Evolutionary conservation across 768 basidiomycete species (phyloP), one percentile per base, ranked within the genome.

Genomic region (Tylopilus sp.): DNA sequence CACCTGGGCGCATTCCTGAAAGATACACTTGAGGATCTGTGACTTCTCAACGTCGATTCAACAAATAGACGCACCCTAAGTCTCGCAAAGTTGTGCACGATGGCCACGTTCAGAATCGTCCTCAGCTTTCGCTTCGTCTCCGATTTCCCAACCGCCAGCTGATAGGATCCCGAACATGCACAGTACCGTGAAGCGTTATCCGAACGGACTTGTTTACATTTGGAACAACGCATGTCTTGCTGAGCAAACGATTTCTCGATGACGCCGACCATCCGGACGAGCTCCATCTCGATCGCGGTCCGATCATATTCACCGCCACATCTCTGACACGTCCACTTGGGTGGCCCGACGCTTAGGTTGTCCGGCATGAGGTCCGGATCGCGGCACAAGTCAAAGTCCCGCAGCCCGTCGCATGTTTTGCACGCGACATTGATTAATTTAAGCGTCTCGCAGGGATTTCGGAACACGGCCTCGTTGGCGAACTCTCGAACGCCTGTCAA

Each of bases 361-460:
- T 73, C 74, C 10, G 90, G 85, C 39, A 91, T 74, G 36, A 97
- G 76, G 52, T 92, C 88, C 11, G 83, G 78, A 69, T 98, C 95
- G 15, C 95, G 82, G 66, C 95, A 98, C 62, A 99, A 89, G 68
- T 99, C 97, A 61, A 99, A 90, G 66, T 95, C 93, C 3, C 88
- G 82, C 53, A 94, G 77, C 13, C 75, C 71, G 66, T 93, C 94
- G 70, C 91, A 98, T 61, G 85, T 81, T 38, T 80, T 82, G 66
- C 95, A 98, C 26, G 95, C 89, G 33, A 98, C 87, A 65, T 90
- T 90, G 40, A 84, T 75, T 23, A 98, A 69, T 59, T 88, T 87
- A 49, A 95, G 77, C 9, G 90, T 82, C 64, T 92, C 86, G 71
- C 94, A 98, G 0, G 95, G 95, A 65, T 97, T 97, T 47, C 82